A percentile compares a stretch with the other conserved stretches of the same genome.
Conservation (phyloP, 495 filamentous ascomycete species). For the Neurospora sp. region DNA sequence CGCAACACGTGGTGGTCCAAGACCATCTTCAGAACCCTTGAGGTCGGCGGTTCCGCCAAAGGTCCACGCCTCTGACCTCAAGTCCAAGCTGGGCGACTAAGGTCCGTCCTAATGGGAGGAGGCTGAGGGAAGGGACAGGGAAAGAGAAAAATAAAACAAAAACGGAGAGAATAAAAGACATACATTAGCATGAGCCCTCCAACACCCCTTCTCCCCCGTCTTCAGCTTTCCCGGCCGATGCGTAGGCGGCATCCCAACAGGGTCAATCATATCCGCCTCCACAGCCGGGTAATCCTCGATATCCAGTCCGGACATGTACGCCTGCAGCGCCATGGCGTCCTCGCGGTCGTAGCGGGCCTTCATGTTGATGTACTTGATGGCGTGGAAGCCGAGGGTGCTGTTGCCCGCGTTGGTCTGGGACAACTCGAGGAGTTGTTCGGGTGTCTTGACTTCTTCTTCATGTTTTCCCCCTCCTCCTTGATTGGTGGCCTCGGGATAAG, state of each 20-base stretch:
- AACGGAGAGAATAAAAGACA: not conserved
- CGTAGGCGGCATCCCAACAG: constrained; percentile 14
- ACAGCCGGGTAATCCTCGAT: constrained; percentile 11
- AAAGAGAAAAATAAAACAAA: not conserved
- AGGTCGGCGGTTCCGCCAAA: constrained; percentile 49
- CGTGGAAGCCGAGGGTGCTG: constrained; percentile 13
- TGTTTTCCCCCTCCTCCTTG: not conserved
- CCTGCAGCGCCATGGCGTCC: constrained; percentile 14
- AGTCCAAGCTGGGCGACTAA: constrained; percentile 60
- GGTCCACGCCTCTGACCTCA: constrained; percentile 51
- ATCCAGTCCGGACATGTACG: constrained; percentile 12
- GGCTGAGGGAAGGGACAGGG: no score
- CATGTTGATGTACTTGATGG: constrained; percentile 15
- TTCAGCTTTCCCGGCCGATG: constrained; percentile 7
- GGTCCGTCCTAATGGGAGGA: no score
- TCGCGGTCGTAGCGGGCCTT: constrained; percentile 14
- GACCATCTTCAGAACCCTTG: constrained; percentile 53
- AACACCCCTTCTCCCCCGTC: constrained; percentile 11
- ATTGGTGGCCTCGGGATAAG: not conserved
- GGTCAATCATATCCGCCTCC: constrained; percentile 13
- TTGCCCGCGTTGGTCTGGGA: constrained; percentile 11
- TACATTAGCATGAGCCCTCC: constrained; percentile 15
- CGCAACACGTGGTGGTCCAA: constrained; percentile 62
- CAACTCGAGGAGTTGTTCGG: not conserved
- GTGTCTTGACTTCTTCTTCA: not conserved